These are phyloP conservation scores for Daldinia childiae DNA, from an alignment of 495 filamentous ascomycete genomes.

Conservation along the genomic window DNA sequence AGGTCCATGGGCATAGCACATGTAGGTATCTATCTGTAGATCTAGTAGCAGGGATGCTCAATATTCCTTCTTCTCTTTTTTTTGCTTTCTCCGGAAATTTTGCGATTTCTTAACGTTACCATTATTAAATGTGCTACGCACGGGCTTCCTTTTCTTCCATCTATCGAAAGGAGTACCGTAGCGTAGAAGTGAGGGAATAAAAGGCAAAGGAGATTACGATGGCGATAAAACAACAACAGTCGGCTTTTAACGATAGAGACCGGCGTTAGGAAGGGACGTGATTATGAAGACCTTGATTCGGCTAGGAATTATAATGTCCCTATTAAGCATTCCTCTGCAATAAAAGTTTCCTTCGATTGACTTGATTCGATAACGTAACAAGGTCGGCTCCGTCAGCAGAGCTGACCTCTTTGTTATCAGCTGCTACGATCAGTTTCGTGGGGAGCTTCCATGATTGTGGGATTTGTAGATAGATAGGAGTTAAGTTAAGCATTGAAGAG, in stretches of 20 bases:
- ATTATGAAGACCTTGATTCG: neutral
- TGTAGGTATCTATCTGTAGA: neutral
- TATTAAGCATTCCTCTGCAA: neutral
- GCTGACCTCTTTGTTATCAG: conserved; percentile 21
- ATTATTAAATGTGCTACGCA: neutral
- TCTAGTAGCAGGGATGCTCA: neutral
- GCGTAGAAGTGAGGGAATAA: neutral
- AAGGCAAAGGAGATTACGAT: neutral
- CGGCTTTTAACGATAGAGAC: neutral
- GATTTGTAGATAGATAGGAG: neutral
- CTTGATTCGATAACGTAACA: conserved; percentile 25
- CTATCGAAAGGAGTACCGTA: neutral
- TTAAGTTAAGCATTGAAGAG: neutral
- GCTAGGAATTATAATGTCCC: neutral
- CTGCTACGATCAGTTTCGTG: conserved; percentile 4
- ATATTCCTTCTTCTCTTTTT: neutral
- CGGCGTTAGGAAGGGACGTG: neutral
- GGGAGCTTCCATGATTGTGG: conserved; percentile 9
- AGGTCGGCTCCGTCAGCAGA: conserved; percentile 20
- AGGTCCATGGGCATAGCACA: conserved; percentile 7
- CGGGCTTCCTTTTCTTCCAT: neutral
- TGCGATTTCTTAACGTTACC: neutral
- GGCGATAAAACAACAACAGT: neutral
- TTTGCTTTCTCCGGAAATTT: conserved; percentile 13
- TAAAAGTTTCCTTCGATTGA: conserved; percentile 1